Conservation (phyloP, 129 eudicot genomes). For the Escallonia rubra region DNA sequence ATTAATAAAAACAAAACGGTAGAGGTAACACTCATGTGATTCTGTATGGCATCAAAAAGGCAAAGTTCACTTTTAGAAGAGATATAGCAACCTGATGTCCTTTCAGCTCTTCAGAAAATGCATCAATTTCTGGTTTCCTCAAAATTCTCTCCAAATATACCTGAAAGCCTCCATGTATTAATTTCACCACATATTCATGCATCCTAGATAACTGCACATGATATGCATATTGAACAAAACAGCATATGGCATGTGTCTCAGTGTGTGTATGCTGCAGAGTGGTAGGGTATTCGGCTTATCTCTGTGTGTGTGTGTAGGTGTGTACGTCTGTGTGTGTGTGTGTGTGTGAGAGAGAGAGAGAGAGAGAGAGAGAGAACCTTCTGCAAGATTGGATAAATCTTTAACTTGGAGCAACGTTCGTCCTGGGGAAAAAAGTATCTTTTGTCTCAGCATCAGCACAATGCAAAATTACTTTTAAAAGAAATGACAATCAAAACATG, state of each 20-base stretch:
- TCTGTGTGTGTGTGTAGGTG: too few relatives aligned
- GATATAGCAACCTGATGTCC: slow-evolving; percentile 74
- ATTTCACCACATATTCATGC: neutral
- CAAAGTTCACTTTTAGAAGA: neutral
- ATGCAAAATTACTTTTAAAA: neutral
- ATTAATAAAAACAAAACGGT: slow-evolving; percentile 6
- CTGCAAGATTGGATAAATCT: slow-evolving; percentile 91
- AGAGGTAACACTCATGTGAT: neutral
- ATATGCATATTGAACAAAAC: neutral
- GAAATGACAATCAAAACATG: too few relatives aligned
- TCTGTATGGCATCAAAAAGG: slow-evolving; percentile 8
- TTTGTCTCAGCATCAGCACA: neutral
- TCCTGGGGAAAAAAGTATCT: slow-evolving; percentile 44
- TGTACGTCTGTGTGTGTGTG: too few relatives aligned
- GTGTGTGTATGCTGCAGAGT: too few relatives aligned
- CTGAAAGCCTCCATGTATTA: slow-evolving; percentile 29
- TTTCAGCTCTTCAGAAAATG: slow-evolving; percentile 93
- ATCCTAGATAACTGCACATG: neutral
- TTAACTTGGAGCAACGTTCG: slow-evolving; percentile 92
- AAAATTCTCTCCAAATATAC: slow-evolving; percentile 94
- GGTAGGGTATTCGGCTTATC: too few relatives aligned
- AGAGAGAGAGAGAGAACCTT: slow-evolving; percentile 48
- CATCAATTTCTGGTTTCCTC: slow-evolving; percentile 97
- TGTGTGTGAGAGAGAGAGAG: neutral
- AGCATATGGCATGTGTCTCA: too few relatives aligned